Conservation (phyloP, 208 protist species). For the Lotmaria passim region DNA sequence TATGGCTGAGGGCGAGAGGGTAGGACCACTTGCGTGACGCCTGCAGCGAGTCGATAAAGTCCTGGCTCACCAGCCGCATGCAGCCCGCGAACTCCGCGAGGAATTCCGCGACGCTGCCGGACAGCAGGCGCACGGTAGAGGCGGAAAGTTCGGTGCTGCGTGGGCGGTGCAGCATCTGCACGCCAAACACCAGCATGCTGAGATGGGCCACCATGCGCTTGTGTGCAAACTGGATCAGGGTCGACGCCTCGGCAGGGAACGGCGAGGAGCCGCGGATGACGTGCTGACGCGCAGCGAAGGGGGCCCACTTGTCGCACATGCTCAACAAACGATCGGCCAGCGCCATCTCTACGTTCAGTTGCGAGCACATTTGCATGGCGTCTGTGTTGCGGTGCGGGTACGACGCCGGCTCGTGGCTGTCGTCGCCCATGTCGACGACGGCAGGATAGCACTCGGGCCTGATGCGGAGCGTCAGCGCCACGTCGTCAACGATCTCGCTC, state of each 20-base stretch:
- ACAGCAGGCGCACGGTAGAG: constrained; percentile 9
- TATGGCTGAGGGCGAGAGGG: constrained; percentile 20
- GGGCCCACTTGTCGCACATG: constrained; percentile 42
- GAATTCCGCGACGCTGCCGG: constrained; percentile 25
- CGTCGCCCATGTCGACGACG: background rate
- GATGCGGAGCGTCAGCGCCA: constrained; percentile 7
- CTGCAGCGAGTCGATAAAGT: constrained; percentile 38
- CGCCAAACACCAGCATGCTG: constrained; percentile 33
- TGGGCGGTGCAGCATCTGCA: constrained; percentile 41
- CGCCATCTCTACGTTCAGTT: constrained; percentile 34
- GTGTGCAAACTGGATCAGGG: constrained; percentile 16
- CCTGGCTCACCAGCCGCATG: constrained; percentile 25
- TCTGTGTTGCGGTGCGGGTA: constrained; percentile 18
- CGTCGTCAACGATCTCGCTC: constrained; percentile 41
- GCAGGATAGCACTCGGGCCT: background rate
- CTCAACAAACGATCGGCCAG: constrained; percentile 20
- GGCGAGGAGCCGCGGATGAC: constrained; percentile 35
- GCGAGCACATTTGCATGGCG: constrained; percentile 35
- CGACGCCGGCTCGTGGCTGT: constrained; percentile 1
- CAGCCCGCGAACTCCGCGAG: constrained; percentile 33
- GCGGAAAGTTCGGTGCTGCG: constrained; percentile 10
- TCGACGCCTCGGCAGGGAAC: constrained; percentile 29
- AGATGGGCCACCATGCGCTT: constrained; percentile 28
- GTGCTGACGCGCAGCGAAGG: constrained; percentile 27
- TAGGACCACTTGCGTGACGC: constrained; percentile 38